Base-by-base conservation (phyloP, 352 stramenopile genomes). In the Thalassiosira delicatula region DNA sequence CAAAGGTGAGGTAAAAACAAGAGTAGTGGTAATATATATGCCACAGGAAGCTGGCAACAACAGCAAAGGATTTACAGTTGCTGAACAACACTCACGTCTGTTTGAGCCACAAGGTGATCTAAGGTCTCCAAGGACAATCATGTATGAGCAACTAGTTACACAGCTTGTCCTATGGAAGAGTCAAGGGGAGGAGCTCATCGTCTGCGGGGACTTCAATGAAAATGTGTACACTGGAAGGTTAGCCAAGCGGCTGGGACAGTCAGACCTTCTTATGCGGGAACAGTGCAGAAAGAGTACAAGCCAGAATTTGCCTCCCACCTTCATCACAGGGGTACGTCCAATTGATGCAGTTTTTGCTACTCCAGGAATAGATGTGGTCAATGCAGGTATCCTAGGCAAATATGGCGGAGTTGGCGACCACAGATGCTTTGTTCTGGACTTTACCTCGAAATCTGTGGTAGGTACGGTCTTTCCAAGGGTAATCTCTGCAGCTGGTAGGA, bases 31-130 rank as follows among this genome's bases (percentile, higher is more conserved):
- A n/a, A n/a, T 56, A n/a, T 80, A 80, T 27, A 51, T 68, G 14
- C 71, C 71, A 51, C 66, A 23, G 23, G 8, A 29, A 29, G 7
- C 8, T n/a, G n/a, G 19, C 2, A 5, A 23, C 35, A 32, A 29
- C 19, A 46, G 7, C 7, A 46, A 46, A 8, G 46, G 35, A 23
- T 12, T 25, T 19, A 71, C 70, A 11, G 59, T 71, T 8, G 70
- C 25, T n/a, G 71, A 72, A 14, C 71, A 80, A 25, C 71, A 73
- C 12, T 2, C 29, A 53, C n/a, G 29, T 17, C 62, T 68, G 30
- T 80, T 40, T 27, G 30, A 80, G 33, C 4, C 27, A 8, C 37
- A 51, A 46, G 60, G 71, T 0, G 71, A 80, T 19, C 30, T 40
- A 42, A 19, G 61, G 12, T 35, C 32, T 32, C 61, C 60, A 27